phyloP scores from a whole-genome alignment of 2,329 filamentous ascomycete species.

The Cercospora sesami region DNA sequence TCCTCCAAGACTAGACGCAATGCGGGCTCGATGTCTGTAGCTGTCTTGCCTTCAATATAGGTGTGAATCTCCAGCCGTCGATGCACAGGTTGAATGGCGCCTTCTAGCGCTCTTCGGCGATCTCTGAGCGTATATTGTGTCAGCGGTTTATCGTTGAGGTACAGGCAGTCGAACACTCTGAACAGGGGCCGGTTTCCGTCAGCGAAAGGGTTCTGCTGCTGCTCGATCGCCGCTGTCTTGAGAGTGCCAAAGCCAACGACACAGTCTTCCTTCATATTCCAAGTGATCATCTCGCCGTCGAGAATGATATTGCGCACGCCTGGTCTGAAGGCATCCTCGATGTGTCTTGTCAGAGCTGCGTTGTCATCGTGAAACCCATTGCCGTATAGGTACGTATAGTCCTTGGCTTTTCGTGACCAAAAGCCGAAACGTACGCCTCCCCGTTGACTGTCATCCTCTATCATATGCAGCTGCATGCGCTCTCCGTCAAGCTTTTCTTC shows the following conservation, averaged over 20 bases:
- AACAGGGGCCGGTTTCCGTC: conserved; percentile 73
- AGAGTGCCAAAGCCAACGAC: conserved; percentile 88
- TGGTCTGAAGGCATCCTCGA: conserved; percentile 72
- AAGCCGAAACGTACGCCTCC: conserved; percentile 78
- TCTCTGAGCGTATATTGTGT: conserved; percentile 82
- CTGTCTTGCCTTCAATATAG: conserved; percentile 64
- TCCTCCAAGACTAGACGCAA: conserved; percentile 82
- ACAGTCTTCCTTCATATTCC: conserved; percentile 82
- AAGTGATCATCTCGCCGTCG: conserved; percentile 98
- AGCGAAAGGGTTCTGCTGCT: conserved; percentile 70
- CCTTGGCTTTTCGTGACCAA: conserved; percentile 94
- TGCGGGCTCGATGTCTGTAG: conserved; percentile 73
- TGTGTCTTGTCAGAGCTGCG: conserved; percentile 75
- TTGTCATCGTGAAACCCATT: conserved; percentile 70
- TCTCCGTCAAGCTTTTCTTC: conserved; percentile 98
- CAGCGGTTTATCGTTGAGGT: conserved; percentile 76
- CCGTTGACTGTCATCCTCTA: conserved; percentile 63
- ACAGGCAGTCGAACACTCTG: conserved; percentile 86
- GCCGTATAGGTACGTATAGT: conserved; percentile 94
- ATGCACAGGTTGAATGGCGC: conserved; percentile 67
- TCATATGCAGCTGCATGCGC: conserved; percentile 94
- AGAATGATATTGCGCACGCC: conserved; percentile 84
- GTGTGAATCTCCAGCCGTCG: conserved; percentile 81
- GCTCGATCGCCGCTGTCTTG: conserved; percentile 82
- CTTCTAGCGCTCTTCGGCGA: conserved; percentile 71